A percentile compares a stretch with the other conserved stretches of the same genome.
phyloP scores from a whole-genome alignment of 2,329 filamentous ascomycete genomes.

The Aspergillus arachidicola region DNA sequence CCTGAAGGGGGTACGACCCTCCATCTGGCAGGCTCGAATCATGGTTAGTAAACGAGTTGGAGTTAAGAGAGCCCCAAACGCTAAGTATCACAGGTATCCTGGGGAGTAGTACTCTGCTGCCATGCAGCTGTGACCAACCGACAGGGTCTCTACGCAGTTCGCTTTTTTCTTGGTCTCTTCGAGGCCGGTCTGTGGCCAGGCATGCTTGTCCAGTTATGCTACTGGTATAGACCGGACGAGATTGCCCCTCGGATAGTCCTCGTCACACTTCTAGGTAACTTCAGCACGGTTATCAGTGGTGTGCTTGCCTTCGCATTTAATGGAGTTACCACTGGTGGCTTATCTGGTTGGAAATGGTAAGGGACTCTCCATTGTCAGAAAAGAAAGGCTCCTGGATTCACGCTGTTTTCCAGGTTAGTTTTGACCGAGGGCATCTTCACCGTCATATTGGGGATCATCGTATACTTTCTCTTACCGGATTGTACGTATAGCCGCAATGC shows the following conservation, averaged over 20 bases:
- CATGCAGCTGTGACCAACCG: conserved; percentile 9
- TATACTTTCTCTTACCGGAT: neutral
- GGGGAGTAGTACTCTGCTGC: conserved; percentile 7
- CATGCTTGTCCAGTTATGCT: conserved; percentile 9
- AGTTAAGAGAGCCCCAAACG: accelerated
- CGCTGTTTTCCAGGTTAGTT: neutral
- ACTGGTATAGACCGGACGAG: conserved; percentile 13
- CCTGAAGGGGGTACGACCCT: conserved; percentile 6
- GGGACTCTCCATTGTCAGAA: neutral
- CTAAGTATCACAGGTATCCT: neutral
- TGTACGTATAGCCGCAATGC: neutral
- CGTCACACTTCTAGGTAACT: conserved; percentile 1
- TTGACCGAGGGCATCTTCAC: conserved; percentile 2
- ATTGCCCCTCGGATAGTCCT: conserved; percentile 5
- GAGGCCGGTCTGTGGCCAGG: conserved; percentile 13
- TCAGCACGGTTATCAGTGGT: conserved; percentile 8
- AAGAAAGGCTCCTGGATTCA: neutral
- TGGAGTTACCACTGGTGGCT: neutral
- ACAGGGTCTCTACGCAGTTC: conserved; percentile 9
- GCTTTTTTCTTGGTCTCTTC: conserved; percentile 12
- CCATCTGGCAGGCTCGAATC: conserved; percentile 11
- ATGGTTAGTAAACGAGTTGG: neutral
- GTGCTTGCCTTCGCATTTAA: conserved; percentile 12
- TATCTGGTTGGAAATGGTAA: conserved; percentile 15
- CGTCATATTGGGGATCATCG: neutral